phyloP scores from a whole-genome alignment of 768 basidiomycete species.

The Tubosaeta sp. region DNA sequence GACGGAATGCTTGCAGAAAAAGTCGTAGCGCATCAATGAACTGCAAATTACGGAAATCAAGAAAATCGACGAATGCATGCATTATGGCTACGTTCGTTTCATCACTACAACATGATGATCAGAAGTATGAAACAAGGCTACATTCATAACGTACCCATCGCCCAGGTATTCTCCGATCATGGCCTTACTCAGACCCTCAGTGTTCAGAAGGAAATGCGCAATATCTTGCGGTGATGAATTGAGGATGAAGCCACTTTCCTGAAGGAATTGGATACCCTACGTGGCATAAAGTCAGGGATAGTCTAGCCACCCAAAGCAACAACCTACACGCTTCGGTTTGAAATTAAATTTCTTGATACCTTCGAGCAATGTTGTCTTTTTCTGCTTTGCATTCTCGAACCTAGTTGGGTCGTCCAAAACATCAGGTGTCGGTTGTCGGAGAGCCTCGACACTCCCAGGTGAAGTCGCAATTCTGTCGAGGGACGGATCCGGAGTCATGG shows the following conservation, averaged over 20 bases:
- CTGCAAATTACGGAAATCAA: constrained; percentile 76
- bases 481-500: constrained; percentile 52
- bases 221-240: constrained; percentile 70
- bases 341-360: constrained; percentile 98
- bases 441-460: constrained; percentile 47
- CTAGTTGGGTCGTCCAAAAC: constrained; percentile 82
- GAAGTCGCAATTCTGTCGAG: constrained; percentile 50
- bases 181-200: constrained; percentile 90
- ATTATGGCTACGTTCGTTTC: constrained; percentile 87
- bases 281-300: constrained; percentile 1
- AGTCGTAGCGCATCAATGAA: constrained; percentile 89
- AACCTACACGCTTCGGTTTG: constrained; percentile 89
- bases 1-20: constrained; percentile 93
- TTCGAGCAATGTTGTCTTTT: constrained; percentile 91
- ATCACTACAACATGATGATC: constrained; percentile 49
- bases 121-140: not conserved
- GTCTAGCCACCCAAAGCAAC: not conserved
- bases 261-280: constrained; percentile 85
- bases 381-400: constrained; percentile 95
- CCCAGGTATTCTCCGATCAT: constrained; percentile 99
- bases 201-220: constrained; percentile 78
- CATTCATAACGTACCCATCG: constrained; percentile 67
- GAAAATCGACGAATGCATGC: constrained; percentile 94
- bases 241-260: constrained; percentile 84
- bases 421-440: constrained; percentile 73